These are phyloP conservation scores for Garcia nutans DNA, from an alignment of 345 rosid genomes.

Conservation along the genomic window DNA sequence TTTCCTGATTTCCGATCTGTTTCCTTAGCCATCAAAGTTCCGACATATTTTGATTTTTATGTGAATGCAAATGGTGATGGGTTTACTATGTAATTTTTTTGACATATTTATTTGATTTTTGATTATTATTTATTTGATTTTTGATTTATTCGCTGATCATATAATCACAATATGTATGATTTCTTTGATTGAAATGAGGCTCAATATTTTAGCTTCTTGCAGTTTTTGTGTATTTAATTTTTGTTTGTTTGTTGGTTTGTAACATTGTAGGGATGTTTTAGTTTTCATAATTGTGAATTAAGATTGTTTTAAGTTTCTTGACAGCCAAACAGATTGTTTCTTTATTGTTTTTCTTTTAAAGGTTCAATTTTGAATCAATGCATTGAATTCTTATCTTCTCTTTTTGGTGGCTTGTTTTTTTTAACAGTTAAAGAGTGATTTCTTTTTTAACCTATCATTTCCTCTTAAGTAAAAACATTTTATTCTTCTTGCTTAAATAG, in stretches of 20 bases:
- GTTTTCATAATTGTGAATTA: neutral
- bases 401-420: neutral
- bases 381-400: neutral
- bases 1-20: neutral
- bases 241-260: too few relatives aligned
- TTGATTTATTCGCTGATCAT: too few relatives aligned
- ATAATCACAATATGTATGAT: too few relatives aligned
- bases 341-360: neutral
- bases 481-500: slow-evolving; percentile 20
- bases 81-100: too few relatives aligned
- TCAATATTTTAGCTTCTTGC: too few relatives aligned
- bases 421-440: neutral
- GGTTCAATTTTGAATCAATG: neutral
- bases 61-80: neutral
- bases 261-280: neutral
- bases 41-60: neutral
- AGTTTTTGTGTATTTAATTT: neutral
- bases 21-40: neutral
- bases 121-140: neutral
- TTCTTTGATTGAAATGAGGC: neutral
- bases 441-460: neutral
- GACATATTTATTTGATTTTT: too few relatives aligned
- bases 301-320: too few relatives aligned
- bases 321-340: neutral
- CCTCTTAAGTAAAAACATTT: neutral